These are phyloP conservation scores for Exophiala dermatitidis DNA, from an alignment of 2,329 filamentous ascomycete species.

Conservation along the genomic window DNA sequence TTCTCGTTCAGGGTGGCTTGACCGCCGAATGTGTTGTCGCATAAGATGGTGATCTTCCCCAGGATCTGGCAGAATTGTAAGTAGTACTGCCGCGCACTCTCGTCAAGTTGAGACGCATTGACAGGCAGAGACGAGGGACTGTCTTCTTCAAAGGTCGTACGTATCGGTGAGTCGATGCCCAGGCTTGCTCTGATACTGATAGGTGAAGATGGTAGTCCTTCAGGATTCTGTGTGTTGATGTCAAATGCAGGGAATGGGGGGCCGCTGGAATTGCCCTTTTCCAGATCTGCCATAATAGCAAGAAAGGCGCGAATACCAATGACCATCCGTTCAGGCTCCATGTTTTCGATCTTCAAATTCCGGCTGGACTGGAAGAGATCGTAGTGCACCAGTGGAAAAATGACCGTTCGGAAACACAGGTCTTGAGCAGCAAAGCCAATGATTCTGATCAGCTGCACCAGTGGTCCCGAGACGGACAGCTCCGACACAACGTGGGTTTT, in stretches of 20 bases:
- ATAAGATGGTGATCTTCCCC: slow-evolving; percentile 91
- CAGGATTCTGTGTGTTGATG: slow-evolving; percentile 32
- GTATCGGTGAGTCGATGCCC: slow-evolving; percentile 29
- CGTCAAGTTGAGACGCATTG: slow-evolving; percentile 57
- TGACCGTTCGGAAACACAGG: slow-evolving; percentile 81
- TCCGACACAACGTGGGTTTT: slow-evolving; percentile 78
- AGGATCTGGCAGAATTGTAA: slow-evolving; percentile 88
- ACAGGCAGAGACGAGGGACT: slow-evolving; percentile 41
- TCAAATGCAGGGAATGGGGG: slow-evolving; percentile 74
- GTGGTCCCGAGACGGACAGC: slow-evolving; percentile 71
- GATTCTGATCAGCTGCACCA: slow-evolving; percentile 89
- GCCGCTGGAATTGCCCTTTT: slow-evolving; percentile 67
- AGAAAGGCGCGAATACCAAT: slow-evolving; percentile 92
- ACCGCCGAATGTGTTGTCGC: slow-evolving; percentile 93
- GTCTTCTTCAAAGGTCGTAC: slow-evolving; percentile 31
- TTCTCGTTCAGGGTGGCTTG: slow-evolving; percentile 95
- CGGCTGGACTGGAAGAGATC: slow-evolving; percentile 73
- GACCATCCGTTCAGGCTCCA: slow-evolving; percentile 96
- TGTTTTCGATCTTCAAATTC: slow-evolving; percentile 78
- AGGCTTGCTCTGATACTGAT: slow-evolving; percentile 34
- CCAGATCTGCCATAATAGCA: slow-evolving; percentile 84
- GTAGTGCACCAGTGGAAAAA: slow-evolving; percentile 92
- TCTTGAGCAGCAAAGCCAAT: slow-evolving; percentile 92
- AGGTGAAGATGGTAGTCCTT: slow-evolving; percentile 33
- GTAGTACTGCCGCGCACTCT: slow-evolving; percentile 77